Evolutionary conservation across 805 yeast species (phyloP).

Genomic region (Kluyveromyces starmeri): DNA sequence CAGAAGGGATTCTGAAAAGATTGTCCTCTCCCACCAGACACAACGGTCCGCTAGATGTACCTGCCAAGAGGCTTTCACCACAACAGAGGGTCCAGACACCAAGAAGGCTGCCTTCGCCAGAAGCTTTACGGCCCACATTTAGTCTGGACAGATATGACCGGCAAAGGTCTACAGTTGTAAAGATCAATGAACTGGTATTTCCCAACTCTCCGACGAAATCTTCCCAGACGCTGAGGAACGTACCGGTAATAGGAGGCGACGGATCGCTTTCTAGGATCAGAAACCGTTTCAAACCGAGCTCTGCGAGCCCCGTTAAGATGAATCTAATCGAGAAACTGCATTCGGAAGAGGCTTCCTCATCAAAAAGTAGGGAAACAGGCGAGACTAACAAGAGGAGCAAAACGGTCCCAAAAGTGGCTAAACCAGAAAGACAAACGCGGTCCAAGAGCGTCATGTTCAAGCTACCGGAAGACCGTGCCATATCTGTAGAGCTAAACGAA

Average conservation of each 20-base stretch:
- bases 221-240: conserved; percentile 18
- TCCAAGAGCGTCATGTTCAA: conserved; percentile 27
- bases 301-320: not conserved
- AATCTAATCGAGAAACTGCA: conserved; percentile 14
- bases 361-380: conserved; percentile 8
- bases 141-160: conserved; percentile 20
- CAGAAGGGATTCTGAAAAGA: conserved; percentile 19
- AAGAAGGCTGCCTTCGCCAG: conserved; percentile 20
- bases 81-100: conserved; percentile 19
- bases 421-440: conserved; percentile 13
- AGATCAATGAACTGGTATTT: conserved; percentile 18
- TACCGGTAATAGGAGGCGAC: conserved; percentile 24
- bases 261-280: conserved; percentile 23
- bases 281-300: conserved; percentile 16
- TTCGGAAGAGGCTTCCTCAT: conserved; percentile 7
- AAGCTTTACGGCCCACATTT: conserved; percentile 16
- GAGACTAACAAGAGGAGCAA: not conserved
- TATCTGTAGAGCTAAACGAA: conserved; percentile 8
- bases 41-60: conserved; percentile 14
- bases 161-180: not conserved
- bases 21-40: conserved; percentile 21
- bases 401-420: conserved; percentile 6
- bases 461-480: conserved; percentile 11
- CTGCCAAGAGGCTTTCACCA: conserved; percentile 19
- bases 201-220: conserved; percentile 25